Evolutionary conservation across 2,329 filamentous ascomycete genomes (phyloP).

Genomic region (Basipetospora chlamydospora): DNA sequence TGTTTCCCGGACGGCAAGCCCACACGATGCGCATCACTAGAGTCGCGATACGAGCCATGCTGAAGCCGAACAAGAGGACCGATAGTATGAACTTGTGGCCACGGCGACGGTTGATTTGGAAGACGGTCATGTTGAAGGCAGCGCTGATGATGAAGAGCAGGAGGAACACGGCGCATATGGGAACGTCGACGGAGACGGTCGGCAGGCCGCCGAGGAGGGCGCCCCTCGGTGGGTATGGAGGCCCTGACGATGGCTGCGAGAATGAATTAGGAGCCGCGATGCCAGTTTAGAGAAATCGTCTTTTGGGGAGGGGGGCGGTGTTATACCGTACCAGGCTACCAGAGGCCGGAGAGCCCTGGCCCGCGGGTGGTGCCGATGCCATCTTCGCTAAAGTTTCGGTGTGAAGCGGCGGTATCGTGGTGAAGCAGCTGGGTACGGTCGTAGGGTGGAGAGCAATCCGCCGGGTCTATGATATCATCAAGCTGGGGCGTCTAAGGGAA

Average conservation of each 20-base stretch:
- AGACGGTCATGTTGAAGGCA: conserved; percentile 41
- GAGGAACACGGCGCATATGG: conserved; percentile 50
- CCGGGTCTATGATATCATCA: too few relatives aligned
- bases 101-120: conserved; percentile 30
- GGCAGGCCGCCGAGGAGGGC: conserved; percentile 45
- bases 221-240: conserved; percentile 15
- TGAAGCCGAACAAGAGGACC: conserved; percentile 42
- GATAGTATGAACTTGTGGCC: conserved; percentile 47
- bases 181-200: conserved; percentile 42
- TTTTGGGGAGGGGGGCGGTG: too few relatives aligned
- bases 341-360: too few relatives aligned
- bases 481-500: too few relatives aligned
- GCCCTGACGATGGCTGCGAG: background rate
- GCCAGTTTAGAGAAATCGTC: too few relatives aligned
- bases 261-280: background rate
- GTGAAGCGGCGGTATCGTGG: too few relatives aligned
- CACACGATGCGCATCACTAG: conserved; percentile 38
- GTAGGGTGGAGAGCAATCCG: too few relatives aligned
- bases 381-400: too few relatives aligned
- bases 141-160: conserved; percentile 39
- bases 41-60: conserved; percentile 36
- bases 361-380: too few relatives aligned
- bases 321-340: too few relatives aligned
- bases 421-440: too few relatives aligned
- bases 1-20: conserved; percentile 26